Conservation (phyloP, 169 alveolate species). For the Babesia ovis region DNA sequence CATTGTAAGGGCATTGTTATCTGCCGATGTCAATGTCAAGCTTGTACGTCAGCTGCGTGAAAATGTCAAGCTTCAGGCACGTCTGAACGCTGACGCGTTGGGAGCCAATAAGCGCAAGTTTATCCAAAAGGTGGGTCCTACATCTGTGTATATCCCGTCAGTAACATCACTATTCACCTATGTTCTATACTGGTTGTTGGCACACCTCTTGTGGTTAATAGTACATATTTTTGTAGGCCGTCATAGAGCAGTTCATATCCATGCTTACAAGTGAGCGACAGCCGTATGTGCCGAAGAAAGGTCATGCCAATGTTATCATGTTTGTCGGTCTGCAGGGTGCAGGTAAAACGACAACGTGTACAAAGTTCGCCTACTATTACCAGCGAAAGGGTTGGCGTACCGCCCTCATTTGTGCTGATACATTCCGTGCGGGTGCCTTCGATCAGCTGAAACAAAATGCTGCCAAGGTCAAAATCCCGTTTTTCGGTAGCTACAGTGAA, state of each 20-base stretch:
- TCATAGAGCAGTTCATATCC: conserved; percentile 90
- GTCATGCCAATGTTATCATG: conserved; percentile 93
- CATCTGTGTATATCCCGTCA: neutral
- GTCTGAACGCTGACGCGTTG: conserved; percentile 74
- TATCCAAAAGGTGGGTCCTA: conserved; percentile 69
- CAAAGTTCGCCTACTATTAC: conserved; percentile 97
- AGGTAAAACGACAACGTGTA: conserved; percentile 99
- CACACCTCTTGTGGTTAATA: neutral
- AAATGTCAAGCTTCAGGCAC: conserved; percentile 84
- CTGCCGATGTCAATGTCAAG: conserved; percentile 93
- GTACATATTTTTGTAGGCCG: conserved; percentile 67
- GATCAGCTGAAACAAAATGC: conserved; percentile 99
- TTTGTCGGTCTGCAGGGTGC: conserved; percentile 99
- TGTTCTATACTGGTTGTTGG: neutral
- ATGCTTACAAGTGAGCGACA: conserved; percentile 90
- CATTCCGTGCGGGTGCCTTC: conserved; percentile 99
- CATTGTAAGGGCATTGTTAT: conserved; percentile 89
- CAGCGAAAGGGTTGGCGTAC: conserved; percentile 96
- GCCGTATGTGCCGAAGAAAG: conserved; percentile 92
- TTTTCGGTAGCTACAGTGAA: conserved; percentile 98
- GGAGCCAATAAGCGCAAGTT: conserved; percentile 81
- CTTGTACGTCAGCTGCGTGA: conserved; percentile 88
- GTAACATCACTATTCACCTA: neutral
- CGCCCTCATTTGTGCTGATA: conserved; percentile 99
- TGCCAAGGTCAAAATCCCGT: conserved; percentile 96